These are phyloP conservation scores for Pseudonitzschia delicatissima DNA, from an alignment of 108 stramenopile genomes.

Conservation along the genomic window DNA sequence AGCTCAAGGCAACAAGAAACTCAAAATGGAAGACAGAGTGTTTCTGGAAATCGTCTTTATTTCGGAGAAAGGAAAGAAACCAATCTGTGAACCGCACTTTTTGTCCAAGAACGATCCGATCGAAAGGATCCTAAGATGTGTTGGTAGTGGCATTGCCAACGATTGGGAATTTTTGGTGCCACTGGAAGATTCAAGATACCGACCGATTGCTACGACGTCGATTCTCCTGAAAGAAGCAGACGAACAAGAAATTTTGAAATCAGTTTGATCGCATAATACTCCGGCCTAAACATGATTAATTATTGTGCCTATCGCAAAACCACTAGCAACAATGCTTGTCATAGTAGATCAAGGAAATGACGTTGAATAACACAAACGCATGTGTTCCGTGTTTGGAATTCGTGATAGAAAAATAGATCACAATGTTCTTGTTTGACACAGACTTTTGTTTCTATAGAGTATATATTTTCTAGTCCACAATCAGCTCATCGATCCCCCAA, in stretches of 20 bases:
- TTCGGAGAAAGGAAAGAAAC: background rate
- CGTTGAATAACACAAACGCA: no score
- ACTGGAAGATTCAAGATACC: background rate
- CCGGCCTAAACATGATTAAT: no score
- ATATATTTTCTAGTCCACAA: constrained; percentile 63
- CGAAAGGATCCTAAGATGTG: constrained; percentile 36
- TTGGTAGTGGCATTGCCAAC: background rate
- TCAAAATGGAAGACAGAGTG: constrained; percentile 37
- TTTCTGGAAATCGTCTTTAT: constrained; percentile 52
- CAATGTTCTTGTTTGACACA: no score
- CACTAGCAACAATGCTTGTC: no score
- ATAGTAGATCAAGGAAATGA: no score
- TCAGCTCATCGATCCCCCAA: constrained; percentile 96
- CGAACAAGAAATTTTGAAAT: constrained; percentile 29
- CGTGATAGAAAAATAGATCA: no score
- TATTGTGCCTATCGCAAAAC: no score
- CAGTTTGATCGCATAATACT: constrained; percentile 49
- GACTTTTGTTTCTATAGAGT: no score
- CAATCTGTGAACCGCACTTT: constrained; percentile 16
- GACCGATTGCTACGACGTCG: constrained; percentile 10
- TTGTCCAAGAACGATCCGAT: constrained; percentile 42
- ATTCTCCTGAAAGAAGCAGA: constrained; percentile 35
- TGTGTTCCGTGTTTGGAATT: no score
- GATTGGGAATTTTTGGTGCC: constrained; percentile 31
- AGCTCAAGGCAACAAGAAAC: constrained; percentile 45